Conservation (phyloP, 495 filamentous ascomycete genomes). For the Viridothelium virens region DNA sequence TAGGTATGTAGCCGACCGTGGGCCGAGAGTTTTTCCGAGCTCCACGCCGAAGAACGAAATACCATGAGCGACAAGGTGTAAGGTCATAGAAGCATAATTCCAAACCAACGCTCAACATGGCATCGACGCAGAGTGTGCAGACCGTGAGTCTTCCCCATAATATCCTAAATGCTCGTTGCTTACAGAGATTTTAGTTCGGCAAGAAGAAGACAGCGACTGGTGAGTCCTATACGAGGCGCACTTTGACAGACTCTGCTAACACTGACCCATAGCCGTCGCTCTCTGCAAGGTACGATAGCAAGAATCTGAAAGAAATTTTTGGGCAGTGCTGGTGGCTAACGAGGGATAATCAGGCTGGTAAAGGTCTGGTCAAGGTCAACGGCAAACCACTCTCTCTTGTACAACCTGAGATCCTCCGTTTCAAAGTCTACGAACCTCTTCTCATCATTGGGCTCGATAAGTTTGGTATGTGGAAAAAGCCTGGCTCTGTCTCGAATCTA, state of each 20-base stretch:
- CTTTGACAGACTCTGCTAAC: slow-evolving; percentile 30
- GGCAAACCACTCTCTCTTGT: slow-evolving; percentile 89
- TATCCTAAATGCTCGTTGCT: background rate
- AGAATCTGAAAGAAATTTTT: slow-evolving; percentile 6
- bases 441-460: slow-evolving; percentile 94
- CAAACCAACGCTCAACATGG: slow-evolving; percentile 50
- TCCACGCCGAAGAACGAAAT: slow-evolving; percentile 12
- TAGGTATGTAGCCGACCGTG: background rate
- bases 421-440: slow-evolving; percentile 99
- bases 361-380: slow-evolving; percentile 97
- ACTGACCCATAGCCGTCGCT: slow-evolving; percentile 58
- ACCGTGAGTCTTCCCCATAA: slow-evolving; percentile 59
- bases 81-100: background rate
- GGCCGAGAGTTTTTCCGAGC: slow-evolving; percentile 3
- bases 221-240: slow-evolving; percentile 13
- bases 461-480: slow-evolving; percentile 48
- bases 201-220: slow-evolving; percentile 40
- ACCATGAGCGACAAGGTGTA: background rate
- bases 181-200: slow-evolving; percentile 25
- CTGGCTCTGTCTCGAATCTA: background rate
- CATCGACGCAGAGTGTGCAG: slow-evolving; percentile 73
- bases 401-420: slow-evolving; percentile 92
- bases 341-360: slow-evolving; percentile 58
- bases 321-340: slow-evolving; percentile 24
- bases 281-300: slow-evolving; percentile 75